phyloP scores from a whole-genome alignment of 164 flowering plant genomes.

The Piper longum region DNA sequence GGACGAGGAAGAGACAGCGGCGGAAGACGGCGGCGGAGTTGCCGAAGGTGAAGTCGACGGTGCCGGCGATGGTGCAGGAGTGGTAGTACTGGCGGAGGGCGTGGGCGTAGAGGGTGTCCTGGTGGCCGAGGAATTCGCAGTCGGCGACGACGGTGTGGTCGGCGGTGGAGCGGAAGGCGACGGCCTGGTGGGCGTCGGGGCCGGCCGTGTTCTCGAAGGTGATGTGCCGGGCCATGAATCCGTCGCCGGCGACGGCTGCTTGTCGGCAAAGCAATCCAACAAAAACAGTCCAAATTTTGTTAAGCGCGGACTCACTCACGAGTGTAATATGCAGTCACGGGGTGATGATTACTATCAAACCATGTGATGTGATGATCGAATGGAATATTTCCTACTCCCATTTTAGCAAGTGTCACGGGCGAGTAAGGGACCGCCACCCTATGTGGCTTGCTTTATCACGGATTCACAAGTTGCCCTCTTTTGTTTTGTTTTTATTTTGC shows the following conservation, averaged over 20 bases:
- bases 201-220: constrained; percentile 10
- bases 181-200: constrained; percentile 5
- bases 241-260: constrained; percentile 6
- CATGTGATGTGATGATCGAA: too few species aligned
- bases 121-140: constrained; percentile 10
- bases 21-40: constrained; percentile 9
- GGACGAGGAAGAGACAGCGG: constrained; percentile 3
- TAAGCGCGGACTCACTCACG: too few species aligned
- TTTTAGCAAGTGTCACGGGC: too few species aligned
- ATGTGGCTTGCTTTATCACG: too few species aligned
- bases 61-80: constrained; percentile 7
- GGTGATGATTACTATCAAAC: too few species aligned
- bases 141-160: constrained; percentile 4
- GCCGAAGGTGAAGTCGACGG: constrained; percentile 8
- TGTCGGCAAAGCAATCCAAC: background rate
- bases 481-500: too few species aligned
- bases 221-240: constrained; percentile 9
- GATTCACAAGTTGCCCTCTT: too few species aligned
- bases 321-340: too few species aligned
- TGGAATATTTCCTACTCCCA: too few species aligned
- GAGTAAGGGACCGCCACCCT: too few species aligned
- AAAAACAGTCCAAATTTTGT: background rate
- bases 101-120: constrained; percentile 8
- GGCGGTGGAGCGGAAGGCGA: constrained; percentile 7
- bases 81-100: constrained; percentile 8